These are phyloP conservation scores for Rhodamnia argentea DNA, from an alignment of 345 rosid genomes.

Conservation along the genomic window DNA sequence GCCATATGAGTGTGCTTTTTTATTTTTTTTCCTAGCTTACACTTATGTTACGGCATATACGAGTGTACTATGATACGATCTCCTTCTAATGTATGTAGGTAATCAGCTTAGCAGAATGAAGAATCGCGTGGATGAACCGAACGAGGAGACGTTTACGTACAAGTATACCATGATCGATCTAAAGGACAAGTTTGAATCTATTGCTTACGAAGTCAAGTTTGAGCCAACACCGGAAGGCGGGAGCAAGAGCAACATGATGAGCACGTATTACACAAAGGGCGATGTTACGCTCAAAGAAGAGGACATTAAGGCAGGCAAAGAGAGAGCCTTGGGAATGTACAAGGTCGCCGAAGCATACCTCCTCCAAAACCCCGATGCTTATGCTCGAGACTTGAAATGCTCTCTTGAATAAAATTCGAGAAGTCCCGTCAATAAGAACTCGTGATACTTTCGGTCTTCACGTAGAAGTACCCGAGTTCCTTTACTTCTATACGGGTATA, in stretches of 20 bases:
- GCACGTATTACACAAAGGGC: neutral
- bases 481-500: neutral
- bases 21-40: neutral
- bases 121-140: neutral
- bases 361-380: neutral
- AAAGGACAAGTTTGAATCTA: neutral
- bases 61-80: neutral
- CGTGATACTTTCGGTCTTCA: neutral
- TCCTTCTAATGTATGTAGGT: neutral
- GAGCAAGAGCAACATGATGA: neutral
- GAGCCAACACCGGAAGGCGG: neutral
- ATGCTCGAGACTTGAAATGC: neutral
- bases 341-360: neutral
- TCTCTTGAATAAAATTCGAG: neutral
- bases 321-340: neutral
- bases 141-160: neutral
- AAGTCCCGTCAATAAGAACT: neutral
- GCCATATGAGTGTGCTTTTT: neutral
- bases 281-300: neutral
- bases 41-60: no score
- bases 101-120: neutral
- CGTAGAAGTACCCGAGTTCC: neutral
- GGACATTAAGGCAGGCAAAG: neutral
- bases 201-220: neutral
- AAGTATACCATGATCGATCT: neutral